Conservation (phyloP, 2,329 filamentous ascomycete species). For the Elsinoe fawcettii region DNA sequence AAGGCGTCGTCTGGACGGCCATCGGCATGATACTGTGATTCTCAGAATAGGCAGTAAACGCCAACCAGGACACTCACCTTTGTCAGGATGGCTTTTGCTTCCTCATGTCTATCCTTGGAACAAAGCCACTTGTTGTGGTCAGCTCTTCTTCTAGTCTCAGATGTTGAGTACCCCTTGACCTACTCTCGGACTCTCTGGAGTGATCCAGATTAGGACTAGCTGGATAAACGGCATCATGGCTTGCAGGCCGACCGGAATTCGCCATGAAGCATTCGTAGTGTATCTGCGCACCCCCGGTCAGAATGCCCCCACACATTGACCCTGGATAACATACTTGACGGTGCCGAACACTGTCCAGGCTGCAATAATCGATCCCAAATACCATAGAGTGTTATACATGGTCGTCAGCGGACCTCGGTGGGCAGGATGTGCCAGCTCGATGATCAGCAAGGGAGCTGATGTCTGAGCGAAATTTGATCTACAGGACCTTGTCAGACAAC, state of each 20-base stretch:
- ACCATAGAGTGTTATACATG: conserved; percentile 42
- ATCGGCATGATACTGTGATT: conserved; percentile 53
- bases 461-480: conserved; percentile 24
- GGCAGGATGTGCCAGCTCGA: conserved; percentile 38
- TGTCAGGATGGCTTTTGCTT: conserved; percentile 53
- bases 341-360: conserved; percentile 59
- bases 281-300: conserved; percentile 21
- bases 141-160: neutral
- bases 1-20: conserved; percentile 50
- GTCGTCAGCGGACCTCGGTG: conserved; percentile 32
- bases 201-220: conserved; percentile 52
- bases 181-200: conserved; percentile 56
- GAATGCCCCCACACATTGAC: too few relatives aligned
- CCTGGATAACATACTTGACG: conserved; percentile 22
- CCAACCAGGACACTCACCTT: neutral
- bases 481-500: too few relatives aligned
- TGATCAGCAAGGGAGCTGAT: conserved; percentile 34
- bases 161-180: neutral
- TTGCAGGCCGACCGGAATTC: conserved; percentile 44
- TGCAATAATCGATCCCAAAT: conserved; percentile 50
- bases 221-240: conserved; percentile 32
- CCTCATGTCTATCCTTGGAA: conserved; percentile 53
- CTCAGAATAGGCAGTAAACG: neutral
- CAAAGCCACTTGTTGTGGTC: conserved; percentile 44
- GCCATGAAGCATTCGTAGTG: conserved; percentile 43